Base-by-base conservation (phyloP, 2,329 filamentous ascomycete genomes). In the Beauveria bassiana region DNA sequence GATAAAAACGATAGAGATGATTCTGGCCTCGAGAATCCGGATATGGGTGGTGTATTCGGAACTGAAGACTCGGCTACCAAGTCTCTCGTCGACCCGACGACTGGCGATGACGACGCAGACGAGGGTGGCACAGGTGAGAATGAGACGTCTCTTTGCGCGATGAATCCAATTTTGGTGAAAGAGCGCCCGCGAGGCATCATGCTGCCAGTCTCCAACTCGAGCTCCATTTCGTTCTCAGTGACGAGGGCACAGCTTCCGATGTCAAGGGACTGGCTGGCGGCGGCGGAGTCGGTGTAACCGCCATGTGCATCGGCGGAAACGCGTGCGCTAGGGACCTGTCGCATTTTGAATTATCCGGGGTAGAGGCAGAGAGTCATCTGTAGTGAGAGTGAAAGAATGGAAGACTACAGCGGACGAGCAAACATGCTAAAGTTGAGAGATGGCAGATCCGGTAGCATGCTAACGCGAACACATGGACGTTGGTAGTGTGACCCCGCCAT, bases 1-100 rank as follows among this genome's bases (percentile, higher is more conserved):
- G 78, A 81, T 10, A 77, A 72, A 58, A 75, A 78, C 64, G 82
- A 83, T 34, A 81, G 68, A 16, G 69, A 65, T 1, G 73, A 75
- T 45, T 66, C 68, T 2, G 71, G 65, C 14, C 68, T 68, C 5
- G 69, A 70, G 20, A 68, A 58, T 5, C 64, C 69, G 20, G 68
- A 53, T 40, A 70, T 63, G 12, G 68, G 64, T 2, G 72, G 70
- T 3, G 67, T 72, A 40, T 69, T 66, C 22, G 68, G 67, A n/a
- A 65, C 65, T 24, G 70, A 70, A 3, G 61, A 59, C 42, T 67
- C 68, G 31, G 40, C 38, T 24, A 28, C n/a, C 8, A 34, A 9
- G n/a, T 53, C 59, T 22, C 16, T 45, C 9, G 50, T n/a, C 12
- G 52, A 49, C 31, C 52, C 14, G 24, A 51, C 47, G 6, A 51